Base-by-base conservation (phyloP, 257 asterid genomes). In the Sherardia arvensis region DNA sequence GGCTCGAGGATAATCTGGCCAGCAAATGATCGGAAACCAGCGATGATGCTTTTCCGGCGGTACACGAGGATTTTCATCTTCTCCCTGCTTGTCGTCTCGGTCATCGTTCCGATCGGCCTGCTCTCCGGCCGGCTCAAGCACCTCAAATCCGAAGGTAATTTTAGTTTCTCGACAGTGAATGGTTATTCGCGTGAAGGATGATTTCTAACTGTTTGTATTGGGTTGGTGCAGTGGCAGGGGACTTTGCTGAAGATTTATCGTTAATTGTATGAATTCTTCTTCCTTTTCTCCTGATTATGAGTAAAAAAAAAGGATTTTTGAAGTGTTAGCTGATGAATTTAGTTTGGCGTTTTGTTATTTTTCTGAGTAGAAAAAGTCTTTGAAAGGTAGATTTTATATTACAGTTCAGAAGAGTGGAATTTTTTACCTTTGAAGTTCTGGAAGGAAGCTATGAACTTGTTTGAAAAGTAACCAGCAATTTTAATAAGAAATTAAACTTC, bases 1-100 rank as follows among this genome's bases (percentile, higher is more conserved):
- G 33, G 40, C n/a, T 22, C 10, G 32, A 1, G 11, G 57, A 11
- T 40, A 43, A 26, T 40, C 32, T 27, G 30, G 20, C 8, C 59
- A 11, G 1, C 40, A 58, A 34, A 70, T 71, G 68, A 62, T 66
- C 40, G 53, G 64, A 66, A 54, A 48, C 71, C 71, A 87, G 68
- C 79, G 84, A 93, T 87, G 97, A 87, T 69, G 94, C 74, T 67
- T 73, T 76, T 74, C 74, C 87, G 83, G 45, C 80, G 73, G 64
- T 73, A 84, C 76, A 76, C 86, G 91, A 87, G 97, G 95, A 85
- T 83, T 71, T 79, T 76, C 76, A 84, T 93, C 97, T 95, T 93
- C 91, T 84, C 76, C 68, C 76, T 90, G 70, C 91, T 93, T 43
- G 73, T 76, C 61, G 74, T 85, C 66, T 86, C 87, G 28, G 88